Conservation (phyloP, 805 yeast species). For the Komagataella kurtzmanii region DNA sequence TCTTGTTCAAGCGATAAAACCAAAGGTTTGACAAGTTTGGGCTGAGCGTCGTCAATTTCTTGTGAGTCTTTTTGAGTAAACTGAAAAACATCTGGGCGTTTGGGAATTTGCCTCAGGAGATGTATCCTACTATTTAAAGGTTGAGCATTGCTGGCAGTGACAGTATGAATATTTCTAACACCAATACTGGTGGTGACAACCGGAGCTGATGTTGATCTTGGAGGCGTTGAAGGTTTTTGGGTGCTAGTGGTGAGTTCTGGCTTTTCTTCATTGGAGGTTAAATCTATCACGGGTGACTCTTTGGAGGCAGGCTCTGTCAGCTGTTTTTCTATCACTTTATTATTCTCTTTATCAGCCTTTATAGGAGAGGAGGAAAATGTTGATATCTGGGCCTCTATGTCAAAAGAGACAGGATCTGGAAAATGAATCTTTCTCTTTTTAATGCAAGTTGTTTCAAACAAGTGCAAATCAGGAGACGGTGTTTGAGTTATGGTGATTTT, state of each 20-base stretch:
- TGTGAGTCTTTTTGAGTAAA: neutral
- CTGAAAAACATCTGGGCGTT: neutral
- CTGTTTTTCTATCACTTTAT: neutral
- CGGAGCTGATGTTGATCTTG: neutral
- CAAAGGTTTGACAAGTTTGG: slow-evolving; percentile 2
- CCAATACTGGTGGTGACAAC: neutral
- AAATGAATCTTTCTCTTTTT: neutral
- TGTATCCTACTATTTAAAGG: neutral
- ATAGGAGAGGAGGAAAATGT: neutral
- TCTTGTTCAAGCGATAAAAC: slow-evolving; percentile 24
- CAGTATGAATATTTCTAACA: neutral
- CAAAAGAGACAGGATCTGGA: neutral
- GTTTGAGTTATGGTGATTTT: neutral
- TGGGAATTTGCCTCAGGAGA: neutral
- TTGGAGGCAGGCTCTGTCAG: neutral
- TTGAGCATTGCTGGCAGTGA: neutral
- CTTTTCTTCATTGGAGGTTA: neutral
- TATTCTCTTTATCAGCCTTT: no score
- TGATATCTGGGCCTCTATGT: neutral
- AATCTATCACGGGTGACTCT: neutral
- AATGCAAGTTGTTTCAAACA: neutral
- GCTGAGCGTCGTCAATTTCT: neutral
- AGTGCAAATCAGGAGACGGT: neutral
- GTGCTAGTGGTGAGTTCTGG: neutral
- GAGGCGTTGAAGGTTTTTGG: neutral